Evolutionary conservation across 2,329 filamentous ascomycete genomes (phyloP).

Genomic region (Hirsutella thompsonii): DNA sequence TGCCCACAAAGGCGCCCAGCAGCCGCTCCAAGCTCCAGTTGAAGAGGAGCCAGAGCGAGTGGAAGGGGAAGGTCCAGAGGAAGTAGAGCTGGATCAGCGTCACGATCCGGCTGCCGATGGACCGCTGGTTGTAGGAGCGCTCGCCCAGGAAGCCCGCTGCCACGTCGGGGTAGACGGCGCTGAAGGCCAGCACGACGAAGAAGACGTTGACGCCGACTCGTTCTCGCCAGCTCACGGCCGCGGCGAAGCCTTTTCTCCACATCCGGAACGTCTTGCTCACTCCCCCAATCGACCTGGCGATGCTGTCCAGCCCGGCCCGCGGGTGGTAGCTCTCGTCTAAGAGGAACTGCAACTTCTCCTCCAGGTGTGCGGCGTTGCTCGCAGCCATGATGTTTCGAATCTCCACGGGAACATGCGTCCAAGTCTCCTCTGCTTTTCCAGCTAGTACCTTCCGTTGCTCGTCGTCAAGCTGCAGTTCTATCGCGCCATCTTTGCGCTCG

Average conservation of each 20-base stretch:
- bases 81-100: constrained; percentile 8
- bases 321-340: constrained; percentile 5
- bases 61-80: constrained; percentile 7
- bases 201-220: constrained; percentile 7
- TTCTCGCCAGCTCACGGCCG: constrained; percentile 5
- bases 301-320: constrained; percentile 3
- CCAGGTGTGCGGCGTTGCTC: constrained; percentile 5
- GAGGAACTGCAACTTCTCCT: constrained; percentile 5
- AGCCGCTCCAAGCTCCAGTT: constrained; percentile 10
- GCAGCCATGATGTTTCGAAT: constrained; percentile 6
- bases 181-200: constrained; percentile 9
- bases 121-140: constrained; percentile 10
- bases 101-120: constrained; percentile 9
- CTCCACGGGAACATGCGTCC: constrained; percentile 2
- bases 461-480: no score
- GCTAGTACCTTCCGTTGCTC: background rate
- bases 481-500: background rate
- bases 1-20: constrained; percentile 8
- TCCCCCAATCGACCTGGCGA: constrained; percentile 3
- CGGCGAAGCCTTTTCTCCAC: constrained; percentile 8
- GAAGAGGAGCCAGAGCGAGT: constrained; percentile 9
- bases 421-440: constrained; percentile 6
- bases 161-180: constrained; percentile 8
- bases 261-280: constrained; percentile 7
- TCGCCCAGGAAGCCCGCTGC: constrained; percentile 9